These are phyloP conservation scores for Murraya paniculata DNA, from an alignment of 345 rosid genomes.

Conservation along the genomic window DNA sequence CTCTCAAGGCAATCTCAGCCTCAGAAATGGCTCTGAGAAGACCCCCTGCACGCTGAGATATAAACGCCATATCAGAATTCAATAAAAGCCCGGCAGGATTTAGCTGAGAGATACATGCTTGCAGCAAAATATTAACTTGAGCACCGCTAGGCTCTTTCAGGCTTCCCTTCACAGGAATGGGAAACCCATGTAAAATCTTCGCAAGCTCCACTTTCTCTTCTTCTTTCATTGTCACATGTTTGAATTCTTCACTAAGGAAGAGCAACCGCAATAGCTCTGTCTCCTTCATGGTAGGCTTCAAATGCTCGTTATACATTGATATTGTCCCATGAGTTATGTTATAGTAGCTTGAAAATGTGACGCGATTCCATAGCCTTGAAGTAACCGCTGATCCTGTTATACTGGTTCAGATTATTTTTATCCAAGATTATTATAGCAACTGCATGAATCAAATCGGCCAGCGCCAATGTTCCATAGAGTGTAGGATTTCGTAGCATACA, in stretches of 20 bases:
- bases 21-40: constrained; percentile 86
- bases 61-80: constrained; percentile 86
- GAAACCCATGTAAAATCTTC: constrained; percentile 87
- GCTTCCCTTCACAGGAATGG: constrained; percentile 91
- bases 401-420: no score
- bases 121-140: constrained; percentile 85
- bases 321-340: constrained; percentile 91
- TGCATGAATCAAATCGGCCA: no score
- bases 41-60: constrained; percentile 91
- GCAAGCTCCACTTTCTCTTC: constrained; percentile 99
- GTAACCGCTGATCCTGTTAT: no score
- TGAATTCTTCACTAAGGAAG: constrained; percentile 91
- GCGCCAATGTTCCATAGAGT: no score
- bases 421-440: no score
- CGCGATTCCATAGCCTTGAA: no score
- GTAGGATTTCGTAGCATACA: no score
- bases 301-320: constrained; percentile 82
- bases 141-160: constrained; percentile 88
- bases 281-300: constrained; percentile 97
- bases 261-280: constrained; percentile 85
- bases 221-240: constrained; percentile 88
- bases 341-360: no score
- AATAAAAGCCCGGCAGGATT: constrained; percentile 95
- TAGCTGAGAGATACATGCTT: constrained; percentile 90
- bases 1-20: constrained; percentile 87